These are phyloP conservation scores for Penicillium freii DNA, from an alignment of 2,329 filamentous ascomycete species.

Conservation along the genomic window DNA sequence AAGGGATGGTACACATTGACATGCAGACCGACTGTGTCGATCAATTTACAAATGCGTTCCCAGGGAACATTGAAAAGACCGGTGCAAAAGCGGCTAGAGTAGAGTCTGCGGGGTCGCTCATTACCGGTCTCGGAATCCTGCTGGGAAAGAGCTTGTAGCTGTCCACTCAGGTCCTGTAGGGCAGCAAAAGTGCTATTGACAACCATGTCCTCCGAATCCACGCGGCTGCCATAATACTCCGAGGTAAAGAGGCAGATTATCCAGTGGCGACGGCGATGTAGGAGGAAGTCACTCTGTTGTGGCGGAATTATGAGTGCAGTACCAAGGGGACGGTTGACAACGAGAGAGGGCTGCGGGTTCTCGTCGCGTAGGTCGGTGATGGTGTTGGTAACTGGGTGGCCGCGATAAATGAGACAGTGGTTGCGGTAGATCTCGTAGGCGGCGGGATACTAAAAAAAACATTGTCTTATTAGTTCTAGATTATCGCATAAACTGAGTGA, in stretches of 20 bases:
- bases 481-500: conserved; percentile 10
- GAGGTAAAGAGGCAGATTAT: conserved; percentile 62
- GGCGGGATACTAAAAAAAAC: conserved; percentile 46
- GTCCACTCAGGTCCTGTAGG: conserved; percentile 48
- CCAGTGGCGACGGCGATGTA: conserved; percentile 46
- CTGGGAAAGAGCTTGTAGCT: conserved; percentile 29
- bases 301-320: conserved; percentile 56
- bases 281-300: conserved; percentile 34
- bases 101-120: conserved; percentile 28
- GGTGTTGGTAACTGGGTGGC: neutral
- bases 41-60: conserved; percentile 47
- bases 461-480: neutral
- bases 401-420: conserved; percentile 44
- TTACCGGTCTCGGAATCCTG: neutral
- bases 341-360: conserved; percentile 6
- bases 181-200: conserved; percentile 50
- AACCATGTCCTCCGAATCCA: conserved; percentile 43
- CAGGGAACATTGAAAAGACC: conserved; percentile 58
- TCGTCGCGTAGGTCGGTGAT: conserved; percentile 5
- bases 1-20: conserved; percentile 36
- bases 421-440: conserved; percentile 50
- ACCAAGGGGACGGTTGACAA: conserved; percentile 39
- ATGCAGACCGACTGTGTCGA: conserved; percentile 41
- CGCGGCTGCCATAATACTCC: conserved; percentile 46
- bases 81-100: conserved; percentile 58